Conservation (phyloP, 2,329 filamentous ascomycete species). For the Verticillium klebahnii region DNA sequence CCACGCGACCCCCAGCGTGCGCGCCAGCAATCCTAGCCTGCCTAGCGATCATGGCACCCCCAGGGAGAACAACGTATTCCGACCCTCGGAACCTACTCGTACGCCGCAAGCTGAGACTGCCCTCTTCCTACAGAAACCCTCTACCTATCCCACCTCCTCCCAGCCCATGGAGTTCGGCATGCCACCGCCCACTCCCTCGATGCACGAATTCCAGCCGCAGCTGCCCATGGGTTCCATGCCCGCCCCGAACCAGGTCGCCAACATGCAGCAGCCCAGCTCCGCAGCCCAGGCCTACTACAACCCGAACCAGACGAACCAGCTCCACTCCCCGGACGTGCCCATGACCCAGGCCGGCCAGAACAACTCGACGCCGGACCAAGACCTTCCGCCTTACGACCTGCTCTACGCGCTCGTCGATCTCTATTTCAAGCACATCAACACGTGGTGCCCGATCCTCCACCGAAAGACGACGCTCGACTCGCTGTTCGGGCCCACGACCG, state of each 20-base stretch:
- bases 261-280: slow-evolving; percentile 26
- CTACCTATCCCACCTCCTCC: slow-evolving; percentile 39
- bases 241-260: slow-evolving; percentile 19
- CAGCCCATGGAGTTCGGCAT: slow-evolving; percentile 48
- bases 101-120: slow-evolving; percentile 54
- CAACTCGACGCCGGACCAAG: slow-evolving; percentile 52
- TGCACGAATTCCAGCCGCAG: slow-evolving; percentile 47
- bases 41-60: slow-evolving; percentile 54
- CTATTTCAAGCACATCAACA: slow-evolving; percentile 77
- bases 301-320: slow-evolving; percentile 34
- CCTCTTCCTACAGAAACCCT: slow-evolving; percentile 58
- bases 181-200: slow-evolving; percentile 37
- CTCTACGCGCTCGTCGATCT: slow-evolving; percentile 69
- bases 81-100: slow-evolving; percentile 43
- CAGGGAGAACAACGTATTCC: slow-evolving; percentile 43
- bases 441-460: slow-evolving; percentile 88
- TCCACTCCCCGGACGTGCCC: slow-evolving; percentile 55
- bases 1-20: slow-evolving; percentile 34
- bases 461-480: slow-evolving; percentile 75
- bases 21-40: slow-evolving; percentile 45
- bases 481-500: slow-evolving; percentile 69
- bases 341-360: slow-evolving; percentile 42
- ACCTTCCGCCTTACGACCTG: slow-evolving; percentile 70
- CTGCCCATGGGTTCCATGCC: slow-evolving; percentile 35
- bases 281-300: slow-evolving; percentile 47